Evolutionary conservation across 768 basidiomycete species (phyloP), one percentile per base, ranked within the genome.

Genomic region (Hemileccinum rubropunctum): DNA sequence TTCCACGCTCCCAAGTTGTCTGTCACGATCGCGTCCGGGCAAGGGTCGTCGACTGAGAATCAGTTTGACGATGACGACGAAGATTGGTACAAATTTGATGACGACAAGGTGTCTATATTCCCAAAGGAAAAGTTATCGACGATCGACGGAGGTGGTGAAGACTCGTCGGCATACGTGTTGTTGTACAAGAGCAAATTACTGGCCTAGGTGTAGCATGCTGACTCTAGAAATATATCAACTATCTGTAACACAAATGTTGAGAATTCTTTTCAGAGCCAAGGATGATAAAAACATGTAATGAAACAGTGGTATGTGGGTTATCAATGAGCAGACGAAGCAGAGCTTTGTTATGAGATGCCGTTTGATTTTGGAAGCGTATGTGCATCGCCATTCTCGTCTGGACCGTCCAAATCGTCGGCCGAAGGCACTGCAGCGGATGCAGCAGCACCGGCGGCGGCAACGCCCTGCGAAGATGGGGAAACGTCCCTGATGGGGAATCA

Each of bases 11-110:
- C 51, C 18, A 54, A 45, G 40, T 18, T 47, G 41, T 30, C 39
- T 0, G 44, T 30, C 13, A 46, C 50, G 10, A 40, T 45, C 21
- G 44, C 44, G 0, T 36, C 58, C 11, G 50, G 17, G 26, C 33
- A 55, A 20, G 51, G 46, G 15, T 52, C 23, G 23, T 23, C 61
- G 17, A 44, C 56, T 17, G 60, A 54, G 12, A 42, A 60, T 21
- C 50, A 54, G 17, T 59, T 59, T 40, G 76, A 76, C 49, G 66
- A 84, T 42, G 82, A 83, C 39, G 84, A 91, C 42, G 86, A 88
- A 53, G 87, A 88, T 62, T 90, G 95, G 95, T 91, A 88, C 73
- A 95, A 95, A 71, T 98, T 95, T 62, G 95, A 98, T 61, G 94
- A 98, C 58, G 92, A 95, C 56, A 95, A 92, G 71, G 95, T 91